phyloP scores from a whole-genome alignment of 768 basidiomycete genomes.

The Gymnopilus junonius region DNA sequence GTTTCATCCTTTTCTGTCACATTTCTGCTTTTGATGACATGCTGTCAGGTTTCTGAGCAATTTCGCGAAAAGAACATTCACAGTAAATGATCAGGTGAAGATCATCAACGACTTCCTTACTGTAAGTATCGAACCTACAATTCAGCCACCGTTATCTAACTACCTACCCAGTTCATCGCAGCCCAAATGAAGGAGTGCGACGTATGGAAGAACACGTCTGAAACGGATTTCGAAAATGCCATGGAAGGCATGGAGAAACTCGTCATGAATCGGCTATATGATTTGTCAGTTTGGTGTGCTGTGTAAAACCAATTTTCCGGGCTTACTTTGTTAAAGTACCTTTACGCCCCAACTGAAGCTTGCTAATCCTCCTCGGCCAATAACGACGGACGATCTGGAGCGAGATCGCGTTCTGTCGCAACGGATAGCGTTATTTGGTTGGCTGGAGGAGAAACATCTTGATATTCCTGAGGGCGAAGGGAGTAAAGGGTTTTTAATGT shows the following conservation, averaged over 20 bases:
- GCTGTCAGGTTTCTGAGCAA: slow-evolving; percentile 85
- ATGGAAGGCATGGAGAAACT: slow-evolving; percentile 99
- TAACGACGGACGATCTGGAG: slow-evolving; percentile 96
- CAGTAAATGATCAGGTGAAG: slow-evolving; percentile 92
- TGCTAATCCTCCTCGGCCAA: slow-evolving; percentile 67
- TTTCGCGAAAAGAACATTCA: slow-evolving; percentile 90
- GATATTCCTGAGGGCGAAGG: slow-evolving; percentile 85
- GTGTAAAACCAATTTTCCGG: not conserved
- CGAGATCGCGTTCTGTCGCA: slow-evolving; percentile 90
- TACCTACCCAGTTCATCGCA: slow-evolving; percentile 74
- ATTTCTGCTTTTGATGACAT: not conserved
- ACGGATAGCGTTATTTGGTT: slow-evolving; percentile 87
- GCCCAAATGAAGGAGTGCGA: slow-evolving; percentile 85
- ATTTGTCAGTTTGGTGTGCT: slow-evolving; percentile 64
- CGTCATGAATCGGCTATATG: slow-evolving; percentile 97
- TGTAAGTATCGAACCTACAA: slow-evolving; percentile 46
- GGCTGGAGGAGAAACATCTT: slow-evolving; percentile 88
- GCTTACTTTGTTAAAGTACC: slow-evolving; percentile 57
- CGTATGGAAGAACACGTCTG: slow-evolving; percentile 78
- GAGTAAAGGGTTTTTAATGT: slow-evolving; percentile 82
- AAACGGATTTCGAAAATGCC: slow-evolving; percentile 92
- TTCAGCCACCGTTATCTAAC: slow-evolving; percentile 9
- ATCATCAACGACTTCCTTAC: slow-evolving; percentile 92
- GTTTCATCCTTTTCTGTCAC: slow-evolving; percentile 32
- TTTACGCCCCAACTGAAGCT: slow-evolving; percentile 86